These are phyloP conservation scores for Colletotrichum phormii DNA, from an alignment of 2,329 filamentous ascomycete genomes.

Conservation along the genomic window DNA sequence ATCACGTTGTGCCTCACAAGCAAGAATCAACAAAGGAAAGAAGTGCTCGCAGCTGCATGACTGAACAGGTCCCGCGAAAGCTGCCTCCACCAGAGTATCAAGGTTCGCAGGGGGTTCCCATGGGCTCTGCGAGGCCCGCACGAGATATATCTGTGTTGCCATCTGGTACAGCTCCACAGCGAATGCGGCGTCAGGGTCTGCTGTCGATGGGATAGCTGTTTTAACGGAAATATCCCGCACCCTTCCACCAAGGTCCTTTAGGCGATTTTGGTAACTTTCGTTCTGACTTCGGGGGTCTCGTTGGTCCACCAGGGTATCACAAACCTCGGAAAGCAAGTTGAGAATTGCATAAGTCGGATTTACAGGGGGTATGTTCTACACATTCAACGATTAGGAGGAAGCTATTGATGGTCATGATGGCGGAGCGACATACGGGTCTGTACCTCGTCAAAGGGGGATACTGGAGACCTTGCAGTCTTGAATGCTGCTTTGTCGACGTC, in stretches of 20 bases:
- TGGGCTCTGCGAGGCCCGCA: conserved; percentile 37
- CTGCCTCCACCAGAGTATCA: conserved; percentile 20
- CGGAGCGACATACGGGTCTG: background rate
- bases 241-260: conserved; percentile 4
- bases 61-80: conserved; percentile 38
- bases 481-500: background rate
- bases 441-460: background rate
- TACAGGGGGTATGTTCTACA: background rate
- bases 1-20: conserved; percentile 48
- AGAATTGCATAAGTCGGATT: conserved; percentile 9
- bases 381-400: background rate
- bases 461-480: background rate
- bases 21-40: conserved; percentile 49
- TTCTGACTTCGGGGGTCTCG: background rate
- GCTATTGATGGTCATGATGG: background rate
- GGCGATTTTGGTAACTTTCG: background rate
- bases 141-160: conserved; percentile 14
- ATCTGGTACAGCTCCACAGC: conserved; percentile 10
- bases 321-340: conserved; percentile 19
- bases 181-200: background rate
- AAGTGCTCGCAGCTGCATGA: conserved; percentile 44
- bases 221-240: background rate
- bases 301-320: background rate
- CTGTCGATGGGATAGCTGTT: background rate
- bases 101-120: conserved; percentile 39